Conservation (phyloP, 2,329 filamentous ascomycete genomes). For the Torrubiella hemipterigena region DNA sequence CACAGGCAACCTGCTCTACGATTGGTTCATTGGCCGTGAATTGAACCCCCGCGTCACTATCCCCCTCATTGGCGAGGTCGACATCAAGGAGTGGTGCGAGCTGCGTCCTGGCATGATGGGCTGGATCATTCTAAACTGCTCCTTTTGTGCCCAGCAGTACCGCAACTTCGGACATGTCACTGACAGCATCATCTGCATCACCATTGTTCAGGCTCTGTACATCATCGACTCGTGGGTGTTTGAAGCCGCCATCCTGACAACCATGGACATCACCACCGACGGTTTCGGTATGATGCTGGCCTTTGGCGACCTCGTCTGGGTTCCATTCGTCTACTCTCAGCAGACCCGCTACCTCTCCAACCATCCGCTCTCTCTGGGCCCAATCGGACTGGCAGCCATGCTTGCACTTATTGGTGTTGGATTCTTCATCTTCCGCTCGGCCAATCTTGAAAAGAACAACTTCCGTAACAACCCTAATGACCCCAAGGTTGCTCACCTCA, state of each 20-base stretch:
- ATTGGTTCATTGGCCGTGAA: conserved; percentile 94
- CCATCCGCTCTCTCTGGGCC: conserved; percentile 70
- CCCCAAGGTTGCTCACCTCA: conserved; percentile 64
- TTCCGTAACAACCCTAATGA: conserved; percentile 84
- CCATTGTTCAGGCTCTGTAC: conserved; percentile 68
- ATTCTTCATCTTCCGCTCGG: conserved; percentile 87
- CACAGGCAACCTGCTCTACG: conserved; percentile 77
- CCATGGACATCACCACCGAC: conserved; percentile 87
- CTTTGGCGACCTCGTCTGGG: conserved; percentile 87
- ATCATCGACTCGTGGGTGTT: conserved; percentile 76
- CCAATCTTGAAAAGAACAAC: conserved; percentile 88
- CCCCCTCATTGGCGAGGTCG: conserved; percentile 71
- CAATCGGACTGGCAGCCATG: conserved; percentile 51
- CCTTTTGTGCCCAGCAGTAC: conserved; percentile 82
- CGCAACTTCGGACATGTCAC: conserved; percentile 71
- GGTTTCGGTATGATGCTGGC: conserved; percentile 93
- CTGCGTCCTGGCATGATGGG: conserved; percentile 84
- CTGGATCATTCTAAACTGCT: conserved; percentile 76
- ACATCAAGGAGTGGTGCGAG: conserved; percentile 85
- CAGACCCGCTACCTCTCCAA: conserved; percentile 77
- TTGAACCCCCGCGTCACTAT: conserved; percentile 77
- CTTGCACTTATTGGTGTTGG: conserved; percentile 56
- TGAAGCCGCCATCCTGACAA: conserved; percentile 81
- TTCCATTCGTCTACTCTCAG: conserved; percentile 78
- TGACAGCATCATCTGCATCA: conserved; percentile 74